These are phyloP conservation scores for Physcomitrium patens DNA, from an alignment of 225 moss, liverwort and hornwort species.

Conservation along the genomic window DNA sequence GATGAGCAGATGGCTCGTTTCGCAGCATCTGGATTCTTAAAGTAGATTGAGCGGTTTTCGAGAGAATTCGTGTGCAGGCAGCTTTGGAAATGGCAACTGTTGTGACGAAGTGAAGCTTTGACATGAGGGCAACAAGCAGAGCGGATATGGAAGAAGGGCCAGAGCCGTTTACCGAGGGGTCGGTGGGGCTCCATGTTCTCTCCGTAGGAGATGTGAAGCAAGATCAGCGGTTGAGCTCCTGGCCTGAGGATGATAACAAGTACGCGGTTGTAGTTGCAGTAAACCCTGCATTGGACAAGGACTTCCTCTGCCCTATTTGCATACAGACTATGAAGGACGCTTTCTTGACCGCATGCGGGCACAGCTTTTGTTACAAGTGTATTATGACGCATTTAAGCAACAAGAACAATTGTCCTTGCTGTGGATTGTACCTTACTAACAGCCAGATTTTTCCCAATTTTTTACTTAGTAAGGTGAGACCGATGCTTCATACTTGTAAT, in stretches of 20 bases:
- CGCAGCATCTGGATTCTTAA: background rate
- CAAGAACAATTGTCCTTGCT: constrained; percentile 91
- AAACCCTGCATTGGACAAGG: constrained; percentile 76
- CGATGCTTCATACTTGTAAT: background rate
- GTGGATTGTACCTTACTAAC: constrained; percentile 75
- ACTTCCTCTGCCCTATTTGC: constrained; percentile 97
- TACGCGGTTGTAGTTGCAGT: constrained; percentile 46
- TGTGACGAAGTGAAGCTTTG: constrained; percentile 6
- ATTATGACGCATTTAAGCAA: constrained; percentile 90
- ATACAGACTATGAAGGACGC: constrained; percentile 96
- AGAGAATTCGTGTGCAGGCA: background rate
- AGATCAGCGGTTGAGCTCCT: constrained; percentile 61
- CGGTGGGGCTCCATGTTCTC: constrained; percentile 74
- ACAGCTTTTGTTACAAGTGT: constrained; percentile 97
- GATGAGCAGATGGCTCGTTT: constrained; percentile 31
- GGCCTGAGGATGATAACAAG: constrained; percentile 61
- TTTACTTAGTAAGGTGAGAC: constrained; percentile 83
- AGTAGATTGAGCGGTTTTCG: background rate
- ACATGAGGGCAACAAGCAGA: constrained; percentile 9
- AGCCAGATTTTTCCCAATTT: constrained; percentile 89
- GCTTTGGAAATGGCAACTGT: constrained; percentile 13
- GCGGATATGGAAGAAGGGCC: constrained; percentile 60
- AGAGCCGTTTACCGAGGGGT: constrained; percentile 56
- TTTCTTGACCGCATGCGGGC: constrained; percentile 91
- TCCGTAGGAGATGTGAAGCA: constrained; percentile 66